A percentile compares a stretch with the other conserved stretches of the same genome.
Conservation (phyloP, 2,329 filamentous ascomycete genomes). For the Sporothrix globosa region DNA sequence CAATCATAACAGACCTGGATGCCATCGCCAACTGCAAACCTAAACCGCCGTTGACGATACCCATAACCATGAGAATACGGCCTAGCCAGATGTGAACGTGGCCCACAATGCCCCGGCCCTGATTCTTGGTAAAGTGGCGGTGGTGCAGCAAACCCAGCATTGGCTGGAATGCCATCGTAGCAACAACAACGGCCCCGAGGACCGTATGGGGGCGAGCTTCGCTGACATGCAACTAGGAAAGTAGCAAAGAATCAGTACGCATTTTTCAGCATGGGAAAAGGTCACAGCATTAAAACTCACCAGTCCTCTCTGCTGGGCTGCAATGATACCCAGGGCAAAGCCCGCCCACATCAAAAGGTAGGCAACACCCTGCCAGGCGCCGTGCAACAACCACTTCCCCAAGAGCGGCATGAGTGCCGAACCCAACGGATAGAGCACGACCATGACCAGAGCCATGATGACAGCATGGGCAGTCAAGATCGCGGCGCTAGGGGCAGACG, state of each 20-base stretch:
- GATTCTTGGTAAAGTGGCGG: constrained; percentile 53
- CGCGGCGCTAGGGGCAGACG: constrained; percentile 25
- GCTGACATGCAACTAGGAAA: constrained; percentile 51
- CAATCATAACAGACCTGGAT: constrained; percentile 50
- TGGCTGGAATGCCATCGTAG: constrained; percentile 61
- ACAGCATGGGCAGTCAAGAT: constrained; percentile 57
- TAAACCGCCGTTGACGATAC: constrained; percentile 65
- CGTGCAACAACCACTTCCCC: constrained; percentile 62
- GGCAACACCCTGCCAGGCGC: constrained; percentile 56
- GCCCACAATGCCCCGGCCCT: constrained; percentile 55
- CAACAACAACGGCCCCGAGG: constrained; percentile 59
- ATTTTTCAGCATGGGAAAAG: not conserved
- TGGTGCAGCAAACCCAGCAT: constrained; percentile 63
- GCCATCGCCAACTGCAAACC: constrained; percentile 57
- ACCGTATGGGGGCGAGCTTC: constrained; percentile 54
- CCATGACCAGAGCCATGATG: constrained; percentile 64
- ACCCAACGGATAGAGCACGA: constrained; percentile 62
- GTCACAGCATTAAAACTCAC: constrained; percentile 45
- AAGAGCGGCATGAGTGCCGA: constrained; percentile 63
- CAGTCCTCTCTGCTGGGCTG: constrained; percentile 47
- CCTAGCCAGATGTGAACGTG: constrained; percentile 67
- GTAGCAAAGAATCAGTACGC: not conserved
- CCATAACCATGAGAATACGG: constrained; percentile 59
- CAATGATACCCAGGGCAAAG: constrained; percentile 60
- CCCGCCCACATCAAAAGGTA: constrained; percentile 63